Evolutionary conservation across 257 asterid genomes (phyloP).

Genomic region (Solanum tacnaense): DNA sequence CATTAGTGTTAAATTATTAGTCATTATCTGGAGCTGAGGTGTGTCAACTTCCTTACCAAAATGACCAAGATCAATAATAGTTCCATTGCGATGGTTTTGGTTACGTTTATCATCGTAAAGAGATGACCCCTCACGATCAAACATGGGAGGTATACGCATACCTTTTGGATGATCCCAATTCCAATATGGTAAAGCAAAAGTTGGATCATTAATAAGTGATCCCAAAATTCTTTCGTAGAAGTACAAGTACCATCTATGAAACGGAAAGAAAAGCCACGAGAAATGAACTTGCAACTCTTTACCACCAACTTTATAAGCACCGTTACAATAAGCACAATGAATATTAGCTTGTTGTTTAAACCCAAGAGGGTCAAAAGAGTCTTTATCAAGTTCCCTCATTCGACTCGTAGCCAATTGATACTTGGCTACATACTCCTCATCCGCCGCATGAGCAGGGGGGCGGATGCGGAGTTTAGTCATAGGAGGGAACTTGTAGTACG

Average conservation of each 20-base stretch:
- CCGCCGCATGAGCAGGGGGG: not conserved
- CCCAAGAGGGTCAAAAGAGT: constrained; percentile 7
- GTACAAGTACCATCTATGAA: constrained; percentile 23
- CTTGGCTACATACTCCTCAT: not conserved
- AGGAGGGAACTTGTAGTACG: not conserved
- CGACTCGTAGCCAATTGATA: not conserved
- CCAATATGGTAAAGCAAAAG: constrained; percentile 14
- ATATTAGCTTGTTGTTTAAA: constrained; percentile 21
- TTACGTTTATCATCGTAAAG: constrained; percentile 4
- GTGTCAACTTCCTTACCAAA: not conserved
- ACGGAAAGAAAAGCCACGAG: constrained; percentile 24
- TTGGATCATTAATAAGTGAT: constrained; percentile 10
- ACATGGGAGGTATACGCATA: constrained; percentile 16
- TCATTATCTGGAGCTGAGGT: not conserved
- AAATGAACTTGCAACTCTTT: constrained; percentile 10
- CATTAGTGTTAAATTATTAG: not conserved
- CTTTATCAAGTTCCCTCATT: not conserved
- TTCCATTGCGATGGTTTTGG: constrained; percentile 3
- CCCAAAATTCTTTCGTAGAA: constrained; percentile 24
- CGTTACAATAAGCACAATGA: constrained; percentile 31
- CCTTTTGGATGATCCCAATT: constrained; percentile 18
- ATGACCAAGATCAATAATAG: not conserved
- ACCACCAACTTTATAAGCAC: constrained; percentile 8
- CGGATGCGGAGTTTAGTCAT: not conserved
- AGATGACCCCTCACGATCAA: not conserved